phyloP scores from a whole-genome alignment of 345 rosid species.

The Eucalyptus rudis region DNA sequence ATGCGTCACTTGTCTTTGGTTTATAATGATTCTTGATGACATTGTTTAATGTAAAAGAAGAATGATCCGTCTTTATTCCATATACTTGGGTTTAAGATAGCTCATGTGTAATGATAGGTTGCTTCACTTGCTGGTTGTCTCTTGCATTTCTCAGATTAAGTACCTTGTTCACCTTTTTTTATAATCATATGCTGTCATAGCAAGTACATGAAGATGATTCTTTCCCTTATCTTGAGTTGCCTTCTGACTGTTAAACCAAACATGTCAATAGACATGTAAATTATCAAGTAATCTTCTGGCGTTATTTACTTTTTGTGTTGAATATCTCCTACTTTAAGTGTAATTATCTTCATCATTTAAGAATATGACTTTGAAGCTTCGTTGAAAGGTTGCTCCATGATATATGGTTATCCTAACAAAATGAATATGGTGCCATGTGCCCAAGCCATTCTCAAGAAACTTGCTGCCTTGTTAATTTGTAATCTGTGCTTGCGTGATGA shows the following conservation, averaged over 20 bases:
- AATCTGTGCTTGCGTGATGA: background rate
- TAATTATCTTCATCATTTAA: background rate
- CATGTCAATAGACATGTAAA: background rate
- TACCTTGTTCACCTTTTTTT: background rate
- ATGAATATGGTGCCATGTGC: background rate
- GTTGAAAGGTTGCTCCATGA: background rate
- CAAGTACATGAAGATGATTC: background rate
- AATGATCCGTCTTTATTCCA: background rate
- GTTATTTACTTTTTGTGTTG: background rate
- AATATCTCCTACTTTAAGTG: background rate
- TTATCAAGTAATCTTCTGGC: background rate
- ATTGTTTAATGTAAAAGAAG: background rate
- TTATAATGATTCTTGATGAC: background rate
- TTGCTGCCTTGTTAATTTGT: background rate
- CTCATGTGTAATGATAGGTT: background rate
- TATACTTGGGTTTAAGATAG: background rate
- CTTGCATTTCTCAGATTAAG: background rate
- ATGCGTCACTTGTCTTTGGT: background rate
- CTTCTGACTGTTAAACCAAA: background rate
- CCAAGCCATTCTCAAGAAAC: background rate
- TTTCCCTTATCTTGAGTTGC: background rate
- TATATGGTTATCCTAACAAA: background rate
- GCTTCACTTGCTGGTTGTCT: background rate
- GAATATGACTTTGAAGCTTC: background rate
- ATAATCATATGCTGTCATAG: background rate